Evolutionary conservation across 1,139 yeast genomes (phyloP).

Genomic region (Pichia sp.): DNA sequence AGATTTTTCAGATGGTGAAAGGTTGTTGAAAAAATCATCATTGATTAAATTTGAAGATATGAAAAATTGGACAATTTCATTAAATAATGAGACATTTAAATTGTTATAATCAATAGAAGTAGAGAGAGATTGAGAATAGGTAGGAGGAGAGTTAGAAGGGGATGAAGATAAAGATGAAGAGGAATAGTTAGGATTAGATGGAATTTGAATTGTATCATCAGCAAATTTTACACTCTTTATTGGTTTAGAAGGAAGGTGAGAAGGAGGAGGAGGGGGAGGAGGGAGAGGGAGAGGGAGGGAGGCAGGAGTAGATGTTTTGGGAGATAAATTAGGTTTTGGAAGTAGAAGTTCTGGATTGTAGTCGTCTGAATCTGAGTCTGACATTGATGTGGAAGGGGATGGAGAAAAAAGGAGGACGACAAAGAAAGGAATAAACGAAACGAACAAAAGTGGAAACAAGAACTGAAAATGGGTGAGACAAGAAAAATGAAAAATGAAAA

Average conservation of each 20-base stretch:
- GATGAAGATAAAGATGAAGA: background rate
- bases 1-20: slow-evolving; percentile 34
- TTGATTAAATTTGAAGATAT: slow-evolving; percentile 29
- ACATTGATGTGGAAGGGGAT: background rate
- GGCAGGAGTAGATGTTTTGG: background rate
- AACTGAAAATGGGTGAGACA: too few relatives aligned
- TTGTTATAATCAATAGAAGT: slow-evolving; percentile 5
- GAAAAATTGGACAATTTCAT: slow-evolving; percentile 27
- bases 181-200: background rate
- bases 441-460: background rate
- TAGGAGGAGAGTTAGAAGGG: slow-evolving; percentile 4
- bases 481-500: too few relatives aligned
- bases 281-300: background rate
- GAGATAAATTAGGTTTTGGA: background rate
- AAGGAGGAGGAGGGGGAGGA: background rate
- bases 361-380: slow-evolving; percentile 16
- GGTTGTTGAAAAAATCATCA: slow-evolving; percentile 33
- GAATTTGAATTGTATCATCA: slow-evolving; percentile 1
- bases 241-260: slow-evolving; percentile 2
- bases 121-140: background rate
- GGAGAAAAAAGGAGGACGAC: background rate
- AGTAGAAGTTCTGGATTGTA: slow-evolving; percentile 16
- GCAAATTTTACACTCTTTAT: slow-evolving; percentile 13
- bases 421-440: background rate
- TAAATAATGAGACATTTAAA: slow-evolving; percentile 27